These are phyloP conservation scores for Arbutus unedo DNA, from an alignment of 148 eudicot species.

Conservation along the genomic window DNA sequence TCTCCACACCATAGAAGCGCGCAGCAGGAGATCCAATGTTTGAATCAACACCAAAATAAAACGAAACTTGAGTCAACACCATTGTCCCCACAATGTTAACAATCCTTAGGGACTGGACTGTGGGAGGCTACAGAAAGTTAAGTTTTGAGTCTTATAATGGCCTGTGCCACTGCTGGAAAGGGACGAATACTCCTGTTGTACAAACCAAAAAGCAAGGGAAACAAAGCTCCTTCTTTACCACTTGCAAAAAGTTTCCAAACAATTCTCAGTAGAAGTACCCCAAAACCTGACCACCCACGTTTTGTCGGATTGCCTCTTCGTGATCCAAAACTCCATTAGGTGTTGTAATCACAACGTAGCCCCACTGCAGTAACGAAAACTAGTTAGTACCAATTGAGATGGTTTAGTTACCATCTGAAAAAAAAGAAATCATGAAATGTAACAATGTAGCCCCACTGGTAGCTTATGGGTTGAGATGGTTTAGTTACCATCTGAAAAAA, in stretches of 20 bases:
- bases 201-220: background rate
- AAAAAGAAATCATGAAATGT: too few relatives aligned
- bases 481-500: background rate
- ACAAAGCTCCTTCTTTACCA: background rate
- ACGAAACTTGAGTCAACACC: background rate
- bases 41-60: too few relatives aligned
- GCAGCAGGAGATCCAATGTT: too few relatives aligned
- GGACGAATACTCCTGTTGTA: background rate
- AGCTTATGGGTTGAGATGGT: background rate
- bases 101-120: background rate
- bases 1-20: too few relatives aligned
- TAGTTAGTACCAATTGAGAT: background rate
- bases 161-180: background rate
- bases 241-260: background rate
- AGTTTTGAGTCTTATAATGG: slow-evolving; percentile 2
- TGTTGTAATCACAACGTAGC: slow-evolving; percentile 83
- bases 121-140: background rate
- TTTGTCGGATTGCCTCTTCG: slow-evolving; percentile 83
- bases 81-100: background rate
- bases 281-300: slow-evolving; percentile 87
- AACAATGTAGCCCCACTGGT: slow-evolving; percentile 78
- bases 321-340: slow-evolving; percentile 92
- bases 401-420: background rate
- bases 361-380: slow-evolving; percentile 64
- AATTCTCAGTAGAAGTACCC: slow-evolving; percentile 64